Evolutionary conservation across 2,329 filamentous ascomycete genomes (phyloP).

Genomic region (Hypoxylon sp.): DNA sequence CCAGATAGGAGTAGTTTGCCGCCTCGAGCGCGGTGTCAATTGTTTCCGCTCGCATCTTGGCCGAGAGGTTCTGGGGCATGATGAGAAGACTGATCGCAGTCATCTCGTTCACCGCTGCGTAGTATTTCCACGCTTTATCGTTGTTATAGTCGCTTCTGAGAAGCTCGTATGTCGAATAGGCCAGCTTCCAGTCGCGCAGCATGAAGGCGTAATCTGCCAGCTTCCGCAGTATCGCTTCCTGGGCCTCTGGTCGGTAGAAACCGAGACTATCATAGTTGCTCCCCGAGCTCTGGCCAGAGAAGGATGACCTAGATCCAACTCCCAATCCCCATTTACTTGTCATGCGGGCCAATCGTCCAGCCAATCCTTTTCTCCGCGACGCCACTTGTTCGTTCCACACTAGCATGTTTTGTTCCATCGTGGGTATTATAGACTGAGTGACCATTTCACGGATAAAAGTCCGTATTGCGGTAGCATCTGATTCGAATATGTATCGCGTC

Average conservation of each 20-base stretch:
- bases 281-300: slow-evolving; percentile 58
- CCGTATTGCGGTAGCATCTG: slow-evolving; percentile 86
- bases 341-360: slow-evolving; percentile 92
- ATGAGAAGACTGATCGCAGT: slow-evolving; percentile 84
- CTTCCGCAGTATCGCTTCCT: slow-evolving; percentile 92
- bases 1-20: slow-evolving; percentile 90
- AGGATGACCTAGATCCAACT: slow-evolving; percentile 67
- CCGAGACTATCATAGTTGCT: slow-evolving; percentile 82
- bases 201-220: slow-evolving; percentile 96
- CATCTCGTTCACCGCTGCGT: slow-evolving; percentile 96
- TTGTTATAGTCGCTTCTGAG: slow-evolving; percentile 88
- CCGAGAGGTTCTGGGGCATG: slow-evolving; percentile 73
- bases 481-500: slow-evolving; percentile 86
- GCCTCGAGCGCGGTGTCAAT: slow-evolving; percentile 89
- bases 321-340: slow-evolving; percentile 93
- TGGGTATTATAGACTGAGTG: slow-evolving; percentile 91
- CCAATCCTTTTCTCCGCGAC: slow-evolving; percentile 85
- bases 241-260: slow-evolving; percentile 83
- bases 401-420: slow-evolving; percentile 91
- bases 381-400: slow-evolving; percentile 98
- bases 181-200: slow-evolving; percentile 94
- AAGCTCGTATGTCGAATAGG: slow-evolving; percentile 90
- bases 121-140: slow-evolving; percentile 96
- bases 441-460: slow-evolving; percentile 95
- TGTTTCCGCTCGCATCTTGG: slow-evolving; percentile 80